These are phyloP conservation scores for Dioscorea alata DNA, from an alignment of 106 monocot species.

Conservation along the genomic window DNA sequence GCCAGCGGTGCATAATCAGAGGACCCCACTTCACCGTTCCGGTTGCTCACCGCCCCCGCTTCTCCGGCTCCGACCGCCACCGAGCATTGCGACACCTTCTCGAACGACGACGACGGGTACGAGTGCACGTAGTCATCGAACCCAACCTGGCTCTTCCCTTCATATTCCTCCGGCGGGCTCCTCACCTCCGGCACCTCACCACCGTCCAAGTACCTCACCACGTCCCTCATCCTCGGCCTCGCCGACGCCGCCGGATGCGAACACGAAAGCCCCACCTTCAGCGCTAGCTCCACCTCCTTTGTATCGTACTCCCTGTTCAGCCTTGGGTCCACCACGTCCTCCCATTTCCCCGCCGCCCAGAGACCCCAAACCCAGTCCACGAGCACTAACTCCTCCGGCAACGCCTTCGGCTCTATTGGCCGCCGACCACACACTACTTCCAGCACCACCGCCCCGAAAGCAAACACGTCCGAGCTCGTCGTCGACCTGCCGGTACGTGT, in stretches of 20 bases:
- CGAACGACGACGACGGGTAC: constrained; percentile 54
- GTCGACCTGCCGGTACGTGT: constrained; percentile 66
- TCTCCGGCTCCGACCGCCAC: neutral
- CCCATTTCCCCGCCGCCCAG: constrained; percentile 27
- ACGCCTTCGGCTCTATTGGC: constrained; percentile 67
- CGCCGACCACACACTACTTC: constrained; percentile 73
- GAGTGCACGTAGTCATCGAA: constrained; percentile 66
- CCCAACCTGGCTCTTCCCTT: constrained; percentile 13
- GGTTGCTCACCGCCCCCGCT: neutral
- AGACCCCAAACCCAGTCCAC: constrained; percentile 58
- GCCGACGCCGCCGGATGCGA: constrained; percentile 39
- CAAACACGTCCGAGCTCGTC: constrained; percentile 60
- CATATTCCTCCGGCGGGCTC: constrained; percentile 16
- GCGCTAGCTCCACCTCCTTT: constrained; percentile 34
- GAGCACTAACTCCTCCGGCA: constrained; percentile 50
- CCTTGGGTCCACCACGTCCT: constrained; percentile 41
- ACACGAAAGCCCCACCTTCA: constrained; percentile 66
- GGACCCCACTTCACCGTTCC: no score
- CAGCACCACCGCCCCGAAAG: constrained; percentile 66
- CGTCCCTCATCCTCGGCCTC: constrained; percentile 70
- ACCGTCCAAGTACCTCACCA: constrained; percentile 51
- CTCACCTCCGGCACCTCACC: constrained; percentile 34
- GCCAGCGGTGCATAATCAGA: no score
- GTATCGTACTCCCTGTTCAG: constrained; percentile 29
- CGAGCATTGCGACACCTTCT: constrained; percentile 10